These are phyloP conservation scores for Coemansia sp. DNA, from an alignment of 192 early-diverging fungal species.

Conservation along the genomic window DNA sequence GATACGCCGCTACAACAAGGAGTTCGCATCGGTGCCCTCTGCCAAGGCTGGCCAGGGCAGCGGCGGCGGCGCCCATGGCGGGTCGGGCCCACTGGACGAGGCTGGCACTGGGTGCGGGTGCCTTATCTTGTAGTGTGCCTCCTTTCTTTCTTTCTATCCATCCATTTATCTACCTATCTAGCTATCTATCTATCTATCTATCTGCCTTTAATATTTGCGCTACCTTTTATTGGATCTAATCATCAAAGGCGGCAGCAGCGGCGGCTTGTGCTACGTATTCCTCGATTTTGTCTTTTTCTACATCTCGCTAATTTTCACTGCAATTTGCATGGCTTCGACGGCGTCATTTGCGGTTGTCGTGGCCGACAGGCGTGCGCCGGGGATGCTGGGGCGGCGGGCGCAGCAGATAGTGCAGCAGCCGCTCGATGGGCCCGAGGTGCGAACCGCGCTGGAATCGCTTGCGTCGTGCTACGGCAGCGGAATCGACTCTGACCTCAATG, in stretches of 20 bases:
- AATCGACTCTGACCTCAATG: neutral
- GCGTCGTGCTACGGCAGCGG: slow-evolving; percentile 15
- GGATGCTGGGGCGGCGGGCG: slow-evolving; percentile 38
- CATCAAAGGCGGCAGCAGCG: too few relatives aligned
- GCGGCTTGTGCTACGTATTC: too few relatives aligned
- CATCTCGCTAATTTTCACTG: neutral
- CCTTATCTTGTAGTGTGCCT: slow-evolving; percentile 55
- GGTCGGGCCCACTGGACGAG: slow-evolving; percentile 43
- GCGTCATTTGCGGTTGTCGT: neutral
- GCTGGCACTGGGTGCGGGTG: slow-evolving; percentile 58
- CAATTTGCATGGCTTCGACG: too few relatives aligned
- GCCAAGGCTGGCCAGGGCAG: slow-evolving; percentile 17
- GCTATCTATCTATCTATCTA: too few relatives aligned
- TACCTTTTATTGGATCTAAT: too few relatives aligned
- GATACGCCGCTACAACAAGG: slow-evolving; percentile 79
- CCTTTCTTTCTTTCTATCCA: neutral
- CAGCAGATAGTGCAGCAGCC: slow-evolving; percentile 31
- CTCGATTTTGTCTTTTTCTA: neutral
- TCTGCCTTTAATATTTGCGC: too few relatives aligned
- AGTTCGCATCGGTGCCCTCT: slow-evolving; percentile 54
- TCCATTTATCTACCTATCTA: too few relatives aligned
- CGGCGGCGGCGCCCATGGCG: slow-evolving; percentile 6
- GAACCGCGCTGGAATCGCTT: slow-evolving; percentile 23
- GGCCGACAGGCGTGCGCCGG: slow-evolving; percentile 10
- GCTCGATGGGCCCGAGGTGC: slow-evolving; percentile 23